Conservation (phyloP, 169 alveolate genomes). For the Plasmodium coatneyi region DNA sequence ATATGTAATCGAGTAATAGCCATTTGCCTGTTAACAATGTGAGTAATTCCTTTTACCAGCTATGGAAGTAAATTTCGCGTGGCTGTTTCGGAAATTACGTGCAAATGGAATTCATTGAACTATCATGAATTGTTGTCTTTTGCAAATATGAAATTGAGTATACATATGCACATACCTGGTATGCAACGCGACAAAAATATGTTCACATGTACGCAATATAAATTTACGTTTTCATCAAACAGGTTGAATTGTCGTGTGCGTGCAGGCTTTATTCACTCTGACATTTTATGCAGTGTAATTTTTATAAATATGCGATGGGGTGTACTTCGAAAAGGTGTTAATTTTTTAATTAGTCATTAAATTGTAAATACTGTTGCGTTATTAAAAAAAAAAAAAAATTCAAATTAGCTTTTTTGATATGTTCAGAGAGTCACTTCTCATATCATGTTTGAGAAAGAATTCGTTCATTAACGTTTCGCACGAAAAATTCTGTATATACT, state of each 20-base stretch:
- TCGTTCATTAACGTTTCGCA: slow-evolving; percentile 1
- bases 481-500: neutral
- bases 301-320: neutral
- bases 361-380: neutral
- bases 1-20: slow-evolving; percentile 8
- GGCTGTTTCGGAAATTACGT: slow-evolving; percentile 14
- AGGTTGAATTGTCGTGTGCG: neutral
- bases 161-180: neutral
- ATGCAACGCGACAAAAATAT: neutral
- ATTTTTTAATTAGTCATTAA: neutral
- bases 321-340: neutral
- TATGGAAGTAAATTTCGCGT: neutral
- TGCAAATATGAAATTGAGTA: slow-evolving; percentile 4
- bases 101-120: neutral
- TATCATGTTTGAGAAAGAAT: neutral
- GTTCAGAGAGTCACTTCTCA: neutral
- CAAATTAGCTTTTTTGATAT: neutral
- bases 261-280: neutral
- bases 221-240: neutral
- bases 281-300: slow-evolving; percentile 5
- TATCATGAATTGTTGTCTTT: neutral
- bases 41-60: neutral
- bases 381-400: neutral
- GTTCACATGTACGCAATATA: neutral
- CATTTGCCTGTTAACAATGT: neutral